Base-by-base conservation (phyloP, 108 stramenopile species). In the Cyclotella baltica region DNA sequence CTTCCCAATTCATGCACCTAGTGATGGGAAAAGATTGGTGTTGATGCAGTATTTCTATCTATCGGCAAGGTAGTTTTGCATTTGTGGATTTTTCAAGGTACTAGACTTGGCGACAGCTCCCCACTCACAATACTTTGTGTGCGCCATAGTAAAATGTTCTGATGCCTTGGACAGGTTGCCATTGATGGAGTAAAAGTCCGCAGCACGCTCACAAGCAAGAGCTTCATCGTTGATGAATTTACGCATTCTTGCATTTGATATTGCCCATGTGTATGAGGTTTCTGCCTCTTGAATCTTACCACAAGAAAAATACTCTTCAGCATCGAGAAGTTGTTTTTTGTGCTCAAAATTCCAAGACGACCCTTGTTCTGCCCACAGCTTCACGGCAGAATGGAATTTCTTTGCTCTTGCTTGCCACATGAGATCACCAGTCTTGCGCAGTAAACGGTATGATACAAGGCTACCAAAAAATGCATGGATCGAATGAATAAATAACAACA, bases 151-250 rank as follows among this genome's bases (percentile, higher is more conserved):
- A 30, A 22, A 58, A 58, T 58, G 27, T 15, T 58, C 57, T 6
- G 27, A 27, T 4, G 57, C 22, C 8, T 16, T 58, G 1, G 57
- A 58, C 16, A 15, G 16, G 30, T 58, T 37, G 20, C 33, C 33
- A 30, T 16, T 63, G 2, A 36, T 2, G 10, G 36, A 30, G 11
- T 34, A 34, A 33, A 63, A 63, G 36, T 36, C 15, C 13, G 28
- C 62, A 1, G 62, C 62, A 33, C 33, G 35, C 36, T 63, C 62
- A 22, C 35, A 36, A 20, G 62, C 33, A 6, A 63, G 35, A 33
- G 62, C 62, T 63, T 63, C 62, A 0, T 63, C 62, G 30, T 37
- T 37, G 20, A 63, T 36, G 36, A 63, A 63, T 15, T 36, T 33
- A 36, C 36, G 62, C 36, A 9, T 16, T 35, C 13, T 37, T 36